These are phyloP conservation scores for Mrakia blollopis DNA, from an alignment of 768 basidiomycete genomes.

Conservation along the genomic window DNA sequence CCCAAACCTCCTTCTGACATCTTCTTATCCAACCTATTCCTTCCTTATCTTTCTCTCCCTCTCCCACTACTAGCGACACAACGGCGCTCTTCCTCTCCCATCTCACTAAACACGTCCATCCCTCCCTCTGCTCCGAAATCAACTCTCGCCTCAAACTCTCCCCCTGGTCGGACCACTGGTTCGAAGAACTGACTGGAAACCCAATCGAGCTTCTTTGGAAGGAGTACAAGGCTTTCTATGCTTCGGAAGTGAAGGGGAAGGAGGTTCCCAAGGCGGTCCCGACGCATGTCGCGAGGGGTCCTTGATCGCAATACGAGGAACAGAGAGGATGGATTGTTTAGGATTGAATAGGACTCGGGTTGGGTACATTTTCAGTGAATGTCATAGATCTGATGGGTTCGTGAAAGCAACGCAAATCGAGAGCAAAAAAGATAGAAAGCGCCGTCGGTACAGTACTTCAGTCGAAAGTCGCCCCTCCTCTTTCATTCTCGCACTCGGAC, in stretches of 20 bases:
- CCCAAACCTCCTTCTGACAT: no score
- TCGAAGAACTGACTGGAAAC: background rate
- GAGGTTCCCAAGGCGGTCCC: background rate
- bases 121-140: background rate
- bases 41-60: background rate
- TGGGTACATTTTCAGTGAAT: no score
- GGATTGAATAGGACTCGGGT: no score
- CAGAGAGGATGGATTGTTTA: no score
- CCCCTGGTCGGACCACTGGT: background rate
- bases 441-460: no score
- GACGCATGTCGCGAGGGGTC: background rate
- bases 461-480: no score
- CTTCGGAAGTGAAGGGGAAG: background rate
- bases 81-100: slow-evolving; percentile 18
- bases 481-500: no score
- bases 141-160: background rate
- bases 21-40: no score
- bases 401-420: no score
- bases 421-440: no score
- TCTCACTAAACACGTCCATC: slow-evolving; percentile 3
- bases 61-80: background rate
- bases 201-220: background rate
- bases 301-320: no score
- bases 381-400: no score
- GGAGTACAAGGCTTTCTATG: slow-evolving; percentile 23